Evolutionary conservation across 2,329 filamentous ascomycete species (phyloP).

Genomic region (Elsinoe batatas): DNA sequence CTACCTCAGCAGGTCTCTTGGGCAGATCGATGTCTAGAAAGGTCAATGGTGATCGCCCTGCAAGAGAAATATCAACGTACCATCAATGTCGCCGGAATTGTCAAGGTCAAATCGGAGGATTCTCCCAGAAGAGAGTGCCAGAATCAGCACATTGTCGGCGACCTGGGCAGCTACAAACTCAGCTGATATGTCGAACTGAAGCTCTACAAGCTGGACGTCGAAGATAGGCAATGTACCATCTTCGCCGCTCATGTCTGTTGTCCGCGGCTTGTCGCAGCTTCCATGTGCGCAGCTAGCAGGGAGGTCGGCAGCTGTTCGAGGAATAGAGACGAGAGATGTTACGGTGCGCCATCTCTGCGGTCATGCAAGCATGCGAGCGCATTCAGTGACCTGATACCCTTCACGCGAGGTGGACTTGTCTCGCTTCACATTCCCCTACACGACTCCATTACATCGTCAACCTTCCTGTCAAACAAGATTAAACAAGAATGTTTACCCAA

Average conservation of each 20-base stretch:
- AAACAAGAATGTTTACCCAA: slow-evolving; percentile 37
- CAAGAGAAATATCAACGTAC: slow-evolving; percentile 17
- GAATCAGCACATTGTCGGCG: slow-evolving; percentile 89
- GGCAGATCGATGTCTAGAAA: slow-evolving; percentile 83
- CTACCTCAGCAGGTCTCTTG: slow-evolving; percentile 82
- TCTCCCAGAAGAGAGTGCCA: slow-evolving; percentile 83
- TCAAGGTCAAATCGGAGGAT: slow-evolving; percentile 92
- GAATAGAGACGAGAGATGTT: no score
- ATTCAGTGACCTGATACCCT: no score
- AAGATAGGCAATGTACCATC: slow-evolving; percentile 74
- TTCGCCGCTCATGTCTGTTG: slow-evolving; percentile 33
- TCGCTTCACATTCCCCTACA: not conserved
- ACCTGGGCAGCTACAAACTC: slow-evolving; percentile 96
- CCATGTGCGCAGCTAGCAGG: no score
- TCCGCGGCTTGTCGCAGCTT: not conserved
- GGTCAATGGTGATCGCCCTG: not conserved
- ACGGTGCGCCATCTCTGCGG: no score
- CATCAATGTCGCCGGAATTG: slow-evolving; percentile 86
- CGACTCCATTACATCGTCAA: not conserved
- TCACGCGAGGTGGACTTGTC: no score
- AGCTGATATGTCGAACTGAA: slow-evolving; percentile 87
- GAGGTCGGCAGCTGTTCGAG: no score
- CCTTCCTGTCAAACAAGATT: not conserved
- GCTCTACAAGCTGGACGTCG: slow-evolving; percentile 81
- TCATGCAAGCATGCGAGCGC: no score